Percentiles rank a stretch among this genome's conserved stretches.
Conservation (phyloP, 2,329 filamentous ascomycete species). For the Stemphylium vesicarium region DNA sequence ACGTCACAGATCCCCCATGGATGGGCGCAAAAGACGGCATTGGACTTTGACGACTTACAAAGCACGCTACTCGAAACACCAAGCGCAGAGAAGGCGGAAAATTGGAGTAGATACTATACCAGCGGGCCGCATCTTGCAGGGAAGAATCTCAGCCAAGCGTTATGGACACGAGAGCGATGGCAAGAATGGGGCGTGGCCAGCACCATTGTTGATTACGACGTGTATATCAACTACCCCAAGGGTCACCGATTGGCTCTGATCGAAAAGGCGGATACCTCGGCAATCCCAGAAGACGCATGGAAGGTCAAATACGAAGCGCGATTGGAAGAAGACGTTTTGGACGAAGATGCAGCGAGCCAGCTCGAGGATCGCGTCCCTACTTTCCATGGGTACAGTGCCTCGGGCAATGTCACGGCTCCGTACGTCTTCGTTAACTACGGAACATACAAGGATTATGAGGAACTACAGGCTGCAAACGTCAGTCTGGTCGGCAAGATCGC, state of each 20-base stretch:
- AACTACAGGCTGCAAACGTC: conserved; percentile 76
- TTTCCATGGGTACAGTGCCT: conserved; percentile 95
- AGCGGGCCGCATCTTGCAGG: conserved; percentile 59
- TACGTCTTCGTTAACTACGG: conserved; percentile 94
- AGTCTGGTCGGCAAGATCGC: conserved; percentile 84
- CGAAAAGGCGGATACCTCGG: conserved; percentile 13
- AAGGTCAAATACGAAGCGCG: conserved; percentile 78
- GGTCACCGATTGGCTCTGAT: conserved; percentile 56
- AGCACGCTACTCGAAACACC: conserved; percentile 62
- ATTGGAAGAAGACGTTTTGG: conserved; percentile 81
- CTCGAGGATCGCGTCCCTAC: conserved; percentile 77
- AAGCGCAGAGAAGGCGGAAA: conserved; percentile 56
- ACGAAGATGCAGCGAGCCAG: conserved; percentile 80
- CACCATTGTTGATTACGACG: conserved; percentile 57
- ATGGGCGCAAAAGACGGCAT: conserved; percentile 54
- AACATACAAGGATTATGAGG: conserved; percentile 83
- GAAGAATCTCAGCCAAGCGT: conserved; percentile 59
- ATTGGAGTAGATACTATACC: conserved; percentile 60
- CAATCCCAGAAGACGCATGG: conserved; percentile 53
- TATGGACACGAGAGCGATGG: conserved; percentile 59
- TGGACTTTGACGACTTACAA: conserved; percentile 63
- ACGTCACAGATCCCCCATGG: conserved; percentile 37
- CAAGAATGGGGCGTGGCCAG: conserved; percentile 56
- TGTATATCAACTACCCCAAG: conserved; percentile 60
- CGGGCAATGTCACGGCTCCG: conserved; percentile 84